Evolutionary conservation across 805 yeast species (phyloP).

Genomic region (Tetrapisispora fleetii): DNA sequence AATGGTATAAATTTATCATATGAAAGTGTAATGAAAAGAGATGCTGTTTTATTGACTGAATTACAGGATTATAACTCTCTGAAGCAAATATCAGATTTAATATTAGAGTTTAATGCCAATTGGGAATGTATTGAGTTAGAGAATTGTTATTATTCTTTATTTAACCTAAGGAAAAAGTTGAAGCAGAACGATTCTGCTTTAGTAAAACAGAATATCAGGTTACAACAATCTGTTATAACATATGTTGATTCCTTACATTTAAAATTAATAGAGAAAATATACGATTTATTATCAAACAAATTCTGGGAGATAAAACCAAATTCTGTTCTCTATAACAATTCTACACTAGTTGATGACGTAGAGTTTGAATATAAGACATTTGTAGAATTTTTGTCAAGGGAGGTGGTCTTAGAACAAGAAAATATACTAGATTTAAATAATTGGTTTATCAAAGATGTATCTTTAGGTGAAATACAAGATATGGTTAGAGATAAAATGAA

Average conservation of each 20-base stretch:
- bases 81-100: conserved; percentile 13
- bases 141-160: conserved; percentile 26
- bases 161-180: conserved; percentile 18
- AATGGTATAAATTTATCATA: neutral
- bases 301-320: conserved; percentile 20
- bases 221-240: conserved; percentile 20
- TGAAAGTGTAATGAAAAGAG: conserved; percentile 10
- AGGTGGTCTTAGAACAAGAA: conserved; percentile 11
- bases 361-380: conserved; percentile 15
- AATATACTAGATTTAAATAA: conserved; percentile 9
- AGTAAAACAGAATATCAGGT: conserved; percentile 17
- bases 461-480: conserved; percentile 16
- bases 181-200: conserved; percentile 8
- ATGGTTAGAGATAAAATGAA: conserved; percentile 11
- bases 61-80: conserved; percentile 15
- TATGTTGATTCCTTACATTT: conserved; percentile 23
- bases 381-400: conserved; percentile 9
- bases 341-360: conserved; percentile 5
- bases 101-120: conserved; percentile 24
- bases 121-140: conserved; percentile 22
- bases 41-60: conserved; percentile 12
- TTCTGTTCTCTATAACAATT: conserved; percentile 8
- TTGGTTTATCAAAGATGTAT: conserved; percentile 23
- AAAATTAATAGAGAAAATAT: conserved; percentile 12
- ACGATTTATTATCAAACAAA: conserved; percentile 9